Evolutionary conservation across 1,284 basidiomycete genomes (phyloP).

Genomic region (Pseudozyma hubeiensis): DNA sequence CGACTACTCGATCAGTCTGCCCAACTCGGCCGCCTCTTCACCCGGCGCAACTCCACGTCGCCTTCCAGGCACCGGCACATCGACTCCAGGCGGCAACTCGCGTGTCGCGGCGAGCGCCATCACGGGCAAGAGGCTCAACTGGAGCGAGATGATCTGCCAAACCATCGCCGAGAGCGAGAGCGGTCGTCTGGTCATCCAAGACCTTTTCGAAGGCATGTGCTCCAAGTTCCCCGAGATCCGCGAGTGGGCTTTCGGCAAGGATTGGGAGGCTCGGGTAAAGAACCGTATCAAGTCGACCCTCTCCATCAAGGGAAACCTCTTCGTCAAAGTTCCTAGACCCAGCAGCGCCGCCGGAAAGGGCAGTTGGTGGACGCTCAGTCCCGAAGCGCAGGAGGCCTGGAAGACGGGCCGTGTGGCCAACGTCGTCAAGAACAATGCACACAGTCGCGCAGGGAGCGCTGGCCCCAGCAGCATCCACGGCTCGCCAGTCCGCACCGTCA

Average conservation of each 20-base stretch:
- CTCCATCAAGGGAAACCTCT: constrained; percentile 66
- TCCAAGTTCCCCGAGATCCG: constrained; percentile 63
- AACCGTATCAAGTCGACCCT: constrained; percentile 68
- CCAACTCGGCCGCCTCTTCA: constrained; percentile 55
- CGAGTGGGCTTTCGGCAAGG: constrained; percentile 66
- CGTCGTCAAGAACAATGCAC: constrained; percentile 57
- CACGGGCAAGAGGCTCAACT: constrained; percentile 65
- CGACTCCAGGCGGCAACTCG: constrained; percentile 52
- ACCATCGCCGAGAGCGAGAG: constrained; percentile 62
- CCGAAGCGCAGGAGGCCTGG: constrained; percentile 64
- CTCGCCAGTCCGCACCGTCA: constrained; percentile 47
- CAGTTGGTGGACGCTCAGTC: constrained; percentile 66
- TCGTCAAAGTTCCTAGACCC: constrained; percentile 65
- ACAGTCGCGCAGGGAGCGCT: constrained; percentile 51
- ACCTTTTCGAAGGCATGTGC: constrained; percentile 66
- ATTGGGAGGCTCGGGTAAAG: constrained; percentile 67
- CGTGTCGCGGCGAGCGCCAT: constrained; percentile 56
- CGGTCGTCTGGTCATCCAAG: constrained; percentile 65
- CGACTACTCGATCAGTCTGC: constrained; percentile 54
- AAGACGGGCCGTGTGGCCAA: constrained; percentile 61
- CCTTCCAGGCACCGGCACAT: constrained; percentile 44
- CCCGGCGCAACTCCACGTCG: constrained; percentile 53
- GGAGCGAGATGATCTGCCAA: constrained; percentile 67
- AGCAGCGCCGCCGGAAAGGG: constrained; percentile 63
- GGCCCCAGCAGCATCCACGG: constrained; percentile 56